These are phyloP conservation scores for Trichoderma sp. DNA, from an alignment of 2,329 filamentous ascomycete species.

Conservation along the genomic window DNA sequence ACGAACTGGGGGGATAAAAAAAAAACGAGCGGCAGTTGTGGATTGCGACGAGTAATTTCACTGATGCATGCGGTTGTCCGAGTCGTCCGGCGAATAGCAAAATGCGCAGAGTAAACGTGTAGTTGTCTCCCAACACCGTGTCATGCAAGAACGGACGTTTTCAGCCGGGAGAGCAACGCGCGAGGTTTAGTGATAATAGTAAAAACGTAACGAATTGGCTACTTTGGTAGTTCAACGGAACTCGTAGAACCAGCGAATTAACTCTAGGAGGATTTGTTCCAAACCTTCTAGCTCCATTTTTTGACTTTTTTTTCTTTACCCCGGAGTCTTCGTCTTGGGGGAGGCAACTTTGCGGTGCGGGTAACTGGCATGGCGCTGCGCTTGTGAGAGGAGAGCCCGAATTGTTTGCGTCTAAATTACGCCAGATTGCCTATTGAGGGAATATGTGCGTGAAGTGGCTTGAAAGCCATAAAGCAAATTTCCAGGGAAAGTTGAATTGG, in stretches of 20 bases:
- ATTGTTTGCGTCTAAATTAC: neutral
- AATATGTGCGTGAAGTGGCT: slow-evolving; percentile 2
- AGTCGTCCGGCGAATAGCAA: neutral
- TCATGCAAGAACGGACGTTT: neutral
- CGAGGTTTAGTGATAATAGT: too few relatives aligned
- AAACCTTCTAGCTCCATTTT: neutral
- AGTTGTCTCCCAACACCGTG: neutral
- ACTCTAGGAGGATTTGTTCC: neutral
- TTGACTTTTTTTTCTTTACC: neutral
- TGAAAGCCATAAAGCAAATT: neutral
- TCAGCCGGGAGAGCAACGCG: neutral
- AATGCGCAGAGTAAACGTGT: neutral
- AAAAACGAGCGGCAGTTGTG: neutral
- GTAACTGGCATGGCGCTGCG: neutral
- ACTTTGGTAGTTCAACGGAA: neutral
- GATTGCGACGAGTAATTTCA: neutral
- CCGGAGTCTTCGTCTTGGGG: neutral
- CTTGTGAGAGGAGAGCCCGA: neutral
- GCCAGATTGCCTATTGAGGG: neutral
- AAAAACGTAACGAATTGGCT: neutral
- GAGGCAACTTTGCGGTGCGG: neutral
- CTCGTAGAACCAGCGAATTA: neutral
- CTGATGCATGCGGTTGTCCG: neutral
- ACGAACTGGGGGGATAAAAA: neutral
- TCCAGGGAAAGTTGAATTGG: neutral